Evolutionary conservation across 257 asterid species (phyloP), one percentile per base, ranked within the genome.

Genomic region (Solanum chaucha): DNA sequence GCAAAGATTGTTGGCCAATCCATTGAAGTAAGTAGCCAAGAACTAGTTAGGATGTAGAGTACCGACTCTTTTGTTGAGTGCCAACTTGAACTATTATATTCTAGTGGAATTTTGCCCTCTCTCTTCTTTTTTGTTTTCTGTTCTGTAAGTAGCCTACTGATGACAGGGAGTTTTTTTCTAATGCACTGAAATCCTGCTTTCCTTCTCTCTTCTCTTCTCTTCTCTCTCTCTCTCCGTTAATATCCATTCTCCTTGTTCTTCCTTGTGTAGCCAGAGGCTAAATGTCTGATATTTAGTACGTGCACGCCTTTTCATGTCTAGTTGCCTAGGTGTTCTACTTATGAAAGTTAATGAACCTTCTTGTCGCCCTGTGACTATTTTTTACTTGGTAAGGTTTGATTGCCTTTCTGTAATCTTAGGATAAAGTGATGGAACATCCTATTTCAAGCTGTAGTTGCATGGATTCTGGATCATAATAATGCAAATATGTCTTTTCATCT

Each of bases 1-100:
- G 46, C 99, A 96, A 90, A 92, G 99, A 90, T 90, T 96, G 92
- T 91, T 96, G 92, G 99, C 99, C 72, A 92, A 96, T 90, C 99
- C 99, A 83, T 84, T 96, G 92, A 96, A 96, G 99, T 96, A 94
- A 94, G 98, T 89, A 46, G 40, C 28, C 68, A 80, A 80, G 41
- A 80, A 28, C 88, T 87, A 80, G 51, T 78, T 48, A 88, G 59
- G 67, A 80, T 38, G 84, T 89, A 48, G 78, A 68, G 78, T 44
- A 46, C 82, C 13, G 5, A 85, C 51, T 86, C 70, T 77, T 88
- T 40, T 15, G 71, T 86, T 77, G 86, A 70, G 86, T 84, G 48
- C 87, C 86, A 46, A 84, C 87, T 70, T 46, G 77, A 26, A 70
- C 64, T 55, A 70, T 87, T 68, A 82, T 36, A 85, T 87, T 41